phyloP scores from a whole-genome alignment of 306 rosid species.

The Clitoria ternatea region DNA sequence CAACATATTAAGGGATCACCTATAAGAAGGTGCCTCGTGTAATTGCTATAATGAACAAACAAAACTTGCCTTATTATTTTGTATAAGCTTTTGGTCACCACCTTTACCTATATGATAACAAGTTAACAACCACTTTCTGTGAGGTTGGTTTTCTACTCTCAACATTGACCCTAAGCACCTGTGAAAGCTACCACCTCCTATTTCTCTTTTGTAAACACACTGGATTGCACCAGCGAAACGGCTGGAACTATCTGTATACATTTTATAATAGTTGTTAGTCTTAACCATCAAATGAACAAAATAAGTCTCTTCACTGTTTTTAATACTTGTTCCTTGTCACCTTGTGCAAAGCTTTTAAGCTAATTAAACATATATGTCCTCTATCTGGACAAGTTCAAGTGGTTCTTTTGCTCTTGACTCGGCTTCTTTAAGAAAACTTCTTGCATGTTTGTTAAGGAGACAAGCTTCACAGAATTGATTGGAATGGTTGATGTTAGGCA shows the following conservation, averaged over 20 bases:
- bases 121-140: background rate
- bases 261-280: background rate
- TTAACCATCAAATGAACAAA: background rate
- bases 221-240: background rate
- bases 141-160: background rate
- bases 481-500: too few relatives aligned
- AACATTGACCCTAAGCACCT: conserved; percentile 18
- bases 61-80: background rate
- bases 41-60: background rate
- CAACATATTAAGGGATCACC: background rate
- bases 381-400: too few relatives aligned
- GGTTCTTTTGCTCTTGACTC: too few relatives aligned
- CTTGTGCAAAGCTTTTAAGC: conserved; percentile 17
- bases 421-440: too few relatives aligned
- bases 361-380: background rate
- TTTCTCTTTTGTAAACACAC: background rate
- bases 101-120: conserved; percentile 12
- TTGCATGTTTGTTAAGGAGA: too few relatives aligned
- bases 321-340: conserved; percentile 1
- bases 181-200: conserved; percentile 1
- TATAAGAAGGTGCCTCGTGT: background rate
- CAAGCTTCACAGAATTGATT: too few relatives aligned
- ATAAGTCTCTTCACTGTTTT: background rate
- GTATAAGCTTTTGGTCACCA: background rate
- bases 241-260: conserved; percentile 20